Base-by-base conservation (phyloP, 306 rosid species). In the Boehmeria nivea region DNA sequence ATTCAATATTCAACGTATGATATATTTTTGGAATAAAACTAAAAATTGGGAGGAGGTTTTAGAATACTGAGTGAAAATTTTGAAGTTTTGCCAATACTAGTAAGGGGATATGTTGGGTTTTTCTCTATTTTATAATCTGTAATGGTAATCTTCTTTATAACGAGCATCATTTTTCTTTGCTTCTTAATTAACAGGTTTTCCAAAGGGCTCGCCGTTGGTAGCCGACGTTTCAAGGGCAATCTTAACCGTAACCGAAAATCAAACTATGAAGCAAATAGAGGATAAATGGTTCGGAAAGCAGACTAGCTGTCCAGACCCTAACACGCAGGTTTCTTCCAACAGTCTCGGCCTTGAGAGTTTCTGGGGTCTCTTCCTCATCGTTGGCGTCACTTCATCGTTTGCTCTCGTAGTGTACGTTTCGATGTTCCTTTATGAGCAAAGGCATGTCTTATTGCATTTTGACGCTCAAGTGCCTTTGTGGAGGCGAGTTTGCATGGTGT, bases 171-270 rank as follows among this genome's bases (percentile, higher is more conserved):
- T 31, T 6, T 10, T 31, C 36, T 31, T 31, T 31, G 36, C 36
- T 31, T 4, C 36, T 6, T 10, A 31, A 20, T 33, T 9, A 39
- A 39, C 65, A 79, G 77, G 79, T 22, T 1, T 80, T 80, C 54
- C 64, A 3, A 70, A 59, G 39, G 72, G 81, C 0, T 82, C 87
- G 1, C 83, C 94, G 22, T 73, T 87, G 12, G 77, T 74, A 3
- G 58, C 69, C 8, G 89, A 81, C 56, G 58, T 84, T 51, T 87
- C 96, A n/a, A 83, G 68, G 54, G 87, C 83, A 31, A 57, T 87
- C 48, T 48, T 87, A 13, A 67, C 60, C 1, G 56, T 81, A 51
- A 84, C 81, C 0, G 89, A 79, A 39, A 84, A 76, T 45, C 79
- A 75, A 0, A 54, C 33, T 60, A 71, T 82, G 65, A 76, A 47